Percentiles rank a stretch among this genome's conserved stretches.
Conservation (phyloP, 805 yeast species). For the Clavispora fructus region DNA sequence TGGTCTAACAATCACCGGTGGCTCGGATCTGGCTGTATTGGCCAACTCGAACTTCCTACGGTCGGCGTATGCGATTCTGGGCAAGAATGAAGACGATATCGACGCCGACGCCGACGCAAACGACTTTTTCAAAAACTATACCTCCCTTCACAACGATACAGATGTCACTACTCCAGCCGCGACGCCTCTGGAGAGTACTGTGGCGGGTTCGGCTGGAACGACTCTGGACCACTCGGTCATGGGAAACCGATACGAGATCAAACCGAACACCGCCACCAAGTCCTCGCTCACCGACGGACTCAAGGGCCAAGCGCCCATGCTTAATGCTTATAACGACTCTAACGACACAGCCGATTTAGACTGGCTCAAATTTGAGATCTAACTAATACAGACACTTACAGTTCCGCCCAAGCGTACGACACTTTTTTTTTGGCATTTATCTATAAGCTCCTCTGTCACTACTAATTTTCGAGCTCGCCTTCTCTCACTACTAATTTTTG, state of each 20-base stretch:
- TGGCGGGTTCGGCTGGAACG: not conserved
- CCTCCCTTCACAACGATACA: conserved; percentile 15
- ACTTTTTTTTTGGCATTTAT: not conserved
- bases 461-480: not conserved
- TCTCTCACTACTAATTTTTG: not conserved
- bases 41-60: not conserved
- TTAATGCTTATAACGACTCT: not conserved
- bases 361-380: conserved; percentile 30
- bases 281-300: conserved; percentile 16
- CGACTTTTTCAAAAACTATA: conserved; percentile 20
- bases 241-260: conserved; percentile 12
- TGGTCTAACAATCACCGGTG: too few relatives aligned
- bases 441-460: too few relatives aligned
- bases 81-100: conserved; percentile 7
- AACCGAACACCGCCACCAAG: conserved; percentile 8
- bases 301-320: conserved; percentile 3
- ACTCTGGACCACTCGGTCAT: conserved; percentile 1
- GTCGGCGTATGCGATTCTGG: not conserved
- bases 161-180: not conserved
- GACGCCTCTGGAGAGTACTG: not conserved
- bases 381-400: not conserved
- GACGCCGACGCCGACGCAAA: conserved; percentile 2
- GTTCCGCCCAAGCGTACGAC: too few relatives aligned
- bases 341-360: conserved; percentile 22
- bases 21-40: not conserved